Conservation (phyloP, 441 rosid genomes). For the Metrosideros polymorpha region DNA sequence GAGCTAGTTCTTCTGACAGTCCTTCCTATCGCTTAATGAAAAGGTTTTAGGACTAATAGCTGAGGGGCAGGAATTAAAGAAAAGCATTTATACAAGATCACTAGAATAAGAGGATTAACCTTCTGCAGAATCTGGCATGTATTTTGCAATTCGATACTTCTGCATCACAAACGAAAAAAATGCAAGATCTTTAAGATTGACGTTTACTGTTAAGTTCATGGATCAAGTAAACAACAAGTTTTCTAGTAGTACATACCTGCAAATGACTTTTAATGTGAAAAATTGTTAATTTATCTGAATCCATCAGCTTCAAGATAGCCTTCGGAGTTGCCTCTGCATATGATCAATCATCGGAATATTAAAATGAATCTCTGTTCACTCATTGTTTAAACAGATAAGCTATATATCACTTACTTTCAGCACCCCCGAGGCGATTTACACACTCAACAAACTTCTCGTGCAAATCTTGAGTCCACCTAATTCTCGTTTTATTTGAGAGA, state of each 20-base stretch:
- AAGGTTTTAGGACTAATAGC: neutral
- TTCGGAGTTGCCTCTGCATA: conserved; percentile 80
- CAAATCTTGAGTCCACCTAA: conserved; percentile 94
- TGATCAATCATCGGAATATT: neutral
- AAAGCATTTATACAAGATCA: neutral
- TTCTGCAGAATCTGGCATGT: conserved; percentile 48
- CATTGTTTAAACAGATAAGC: neutral
- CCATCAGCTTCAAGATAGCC: conserved; percentile 86
- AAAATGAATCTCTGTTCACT: neutral
- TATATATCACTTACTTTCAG: conserved; percentile 56
- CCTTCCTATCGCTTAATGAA: conserved; percentile 37
- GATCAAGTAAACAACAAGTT: neutral
- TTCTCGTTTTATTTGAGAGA: conserved; percentile 46
- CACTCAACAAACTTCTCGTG: conserved; percentile 85
- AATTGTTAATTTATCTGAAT: conserved; percentile 70
- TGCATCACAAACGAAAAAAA: conserved; percentile 15
- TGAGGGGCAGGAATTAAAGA: neutral
- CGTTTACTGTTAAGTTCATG: neutral
- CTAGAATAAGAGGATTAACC: conserved; percentile 19
- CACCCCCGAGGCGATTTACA: conserved; percentile 74
- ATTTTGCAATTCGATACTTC: conserved; percentile 80
- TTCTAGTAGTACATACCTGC: conserved; percentile 34
- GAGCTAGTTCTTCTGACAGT: conserved; percentile 31
- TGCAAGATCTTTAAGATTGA: neutral
- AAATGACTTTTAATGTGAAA: conserved; percentile 94